Base-by-base conservation (phyloP, 805 yeast species). In the Saturnispora gosingensis region DNA sequence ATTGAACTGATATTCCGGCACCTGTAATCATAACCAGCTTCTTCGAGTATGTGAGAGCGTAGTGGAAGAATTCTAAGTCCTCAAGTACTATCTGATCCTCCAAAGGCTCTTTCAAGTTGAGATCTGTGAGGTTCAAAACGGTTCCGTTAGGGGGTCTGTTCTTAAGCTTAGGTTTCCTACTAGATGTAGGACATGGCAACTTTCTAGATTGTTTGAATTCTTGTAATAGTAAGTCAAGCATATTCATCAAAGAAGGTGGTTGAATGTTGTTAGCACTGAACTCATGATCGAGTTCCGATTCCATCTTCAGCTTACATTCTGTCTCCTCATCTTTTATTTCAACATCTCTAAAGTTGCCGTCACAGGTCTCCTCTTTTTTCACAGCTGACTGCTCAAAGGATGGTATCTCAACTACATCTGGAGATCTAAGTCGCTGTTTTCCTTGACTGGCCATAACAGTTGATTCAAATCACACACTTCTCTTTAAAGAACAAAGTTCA, bases 1-100 rank as follows among this genome's bases (percentile, higher is more conserved):
- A 88, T 28, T 85, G 84, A 50, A 90, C 93, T 11, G 96, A 87
- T 18, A 87, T 79, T 3, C 97, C 97, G 16, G 97, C 97, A 10
- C 97, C 97, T 1, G 90, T 79, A 28, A 89, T 74, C 28, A 83
- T 77, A 2, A 87, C 74, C 30, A 83, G 70, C 55, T 76, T 75
- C 56, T 74, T 78, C 30, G 90, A 73, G 57, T 83, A 72, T 34
- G 63, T 65, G 24, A 82, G 61, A 0, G 80, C 78, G 62, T 78
- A 76, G 50, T 73, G 74, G 25, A 82, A 59, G 54, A 80, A 77
- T 7, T 73, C 69, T 11, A 80, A 64, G 52, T 76, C 76, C 24
- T 68, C 69, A 16, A 68, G 54, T 39, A 68, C 71, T 2, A 70
- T 58, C 51, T 71, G 75, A 6, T 63, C 66, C 1, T 58, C 53